Evolutionary conservation across 1,284 basidiomycete genomes (phyloP), one percentile per base, ranked within the genome.

Genomic region (Mycena citricolor): DNA sequence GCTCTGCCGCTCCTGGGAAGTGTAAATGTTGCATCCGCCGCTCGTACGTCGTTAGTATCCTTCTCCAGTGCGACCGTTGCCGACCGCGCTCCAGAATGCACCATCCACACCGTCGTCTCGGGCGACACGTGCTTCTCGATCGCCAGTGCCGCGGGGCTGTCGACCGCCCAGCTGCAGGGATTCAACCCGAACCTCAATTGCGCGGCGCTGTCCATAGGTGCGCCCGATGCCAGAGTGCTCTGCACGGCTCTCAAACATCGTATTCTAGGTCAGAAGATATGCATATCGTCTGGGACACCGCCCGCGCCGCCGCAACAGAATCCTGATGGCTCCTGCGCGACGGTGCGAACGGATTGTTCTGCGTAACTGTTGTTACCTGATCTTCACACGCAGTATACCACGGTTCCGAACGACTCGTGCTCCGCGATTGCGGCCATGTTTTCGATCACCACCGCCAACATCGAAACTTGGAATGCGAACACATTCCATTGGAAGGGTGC

Each of bases 401-500:
- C 42, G n/a, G 45, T 49, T 7, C 11, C 46, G 12, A 36, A 39
- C 19, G 54, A 54, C 32, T 37, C 35, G 1, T 54, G 52, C 23
- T 49, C 49, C 11, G 42, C 48, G 7, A 39, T 39, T 34, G 37
- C 38, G 17, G 23, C 24, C 2, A 44, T 39, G 17, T 43, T 42
- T 24, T 30, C 14, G 13, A 47, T 52, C 12, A 50, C 51, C 5
- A 17, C 21, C 20, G 47, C 37, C 12, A 17, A 45, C 10, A 40
- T 52, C 23, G 43, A 49, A 24, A 29, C 13, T 10, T 52, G 26
- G 29, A 52, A 52, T 32, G 31, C 29, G 8, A 49, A 52, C 7
- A 52, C 51, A 8, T 52, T 26, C 21, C 25, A 50, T 4, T 53
- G 51, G 51, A 53, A 30, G 14, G 51, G 51, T 44, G 13, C 23